Conservation (phyloP, 176 grass and related monocot species). For the Avena insularis region DNA sequence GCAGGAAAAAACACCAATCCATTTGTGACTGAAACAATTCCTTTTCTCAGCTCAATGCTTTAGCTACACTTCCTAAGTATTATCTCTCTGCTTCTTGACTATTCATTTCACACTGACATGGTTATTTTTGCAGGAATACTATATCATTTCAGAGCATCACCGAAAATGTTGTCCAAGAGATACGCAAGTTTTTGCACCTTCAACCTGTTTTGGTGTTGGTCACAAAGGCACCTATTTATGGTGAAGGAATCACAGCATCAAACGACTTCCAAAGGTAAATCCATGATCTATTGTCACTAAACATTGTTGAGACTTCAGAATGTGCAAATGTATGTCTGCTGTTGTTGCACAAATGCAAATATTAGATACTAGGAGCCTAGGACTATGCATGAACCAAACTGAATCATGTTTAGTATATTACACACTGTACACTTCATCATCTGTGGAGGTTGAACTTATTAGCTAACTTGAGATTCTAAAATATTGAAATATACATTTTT, state of each 20-base stretch:
- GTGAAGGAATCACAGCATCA: conserved; percentile 49
- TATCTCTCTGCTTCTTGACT: conserved; percentile 33
- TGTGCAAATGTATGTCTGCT: not conserved
- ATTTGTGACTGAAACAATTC: conserved; percentile 20
- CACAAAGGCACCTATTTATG: conserved; percentile 73
- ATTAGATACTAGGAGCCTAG: conserved; percentile 6
- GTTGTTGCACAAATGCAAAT: conserved; percentile 23
- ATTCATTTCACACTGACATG: not conserved
- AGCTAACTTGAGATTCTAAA: conserved; percentile 9
- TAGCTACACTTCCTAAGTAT: not conserved
- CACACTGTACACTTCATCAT: not conserved
- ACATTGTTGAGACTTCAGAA: not conserved
- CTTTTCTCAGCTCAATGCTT: not conserved
- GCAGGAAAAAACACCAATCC: not conserved
- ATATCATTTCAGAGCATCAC: conserved; percentile 59
- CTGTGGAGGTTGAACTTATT: conserved; percentile 7
- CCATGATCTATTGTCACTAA: conserved; percentile 21
- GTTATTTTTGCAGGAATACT: conserved; percentile 56
- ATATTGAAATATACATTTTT: not conserved
- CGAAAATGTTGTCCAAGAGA: conserved; percentile 76
- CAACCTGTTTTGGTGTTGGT: conserved; percentile 84
- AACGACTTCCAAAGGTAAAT: conserved; percentile 70
- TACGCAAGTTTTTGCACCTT: conserved; percentile 66
- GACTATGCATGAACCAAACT: conserved; percentile 23
- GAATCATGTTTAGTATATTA: not conserved